phyloP scores from a whole-genome alignment of 305 asterid species.

The Euphrasia arctica region DNA sequence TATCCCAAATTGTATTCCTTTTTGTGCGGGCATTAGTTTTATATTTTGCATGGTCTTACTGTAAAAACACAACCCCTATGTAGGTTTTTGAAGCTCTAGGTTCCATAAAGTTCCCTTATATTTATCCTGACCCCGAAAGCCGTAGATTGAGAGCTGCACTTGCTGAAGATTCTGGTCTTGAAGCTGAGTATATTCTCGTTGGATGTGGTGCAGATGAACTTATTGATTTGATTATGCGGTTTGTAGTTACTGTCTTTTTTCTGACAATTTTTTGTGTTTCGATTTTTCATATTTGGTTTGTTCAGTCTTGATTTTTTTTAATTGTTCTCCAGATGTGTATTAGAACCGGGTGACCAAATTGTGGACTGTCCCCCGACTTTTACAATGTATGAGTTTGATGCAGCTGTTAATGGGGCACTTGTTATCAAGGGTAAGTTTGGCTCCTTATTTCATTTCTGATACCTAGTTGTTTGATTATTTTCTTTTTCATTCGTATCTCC shows the following conservation, averaged over 20 bases:
- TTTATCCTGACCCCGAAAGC: constrained; percentile 97
- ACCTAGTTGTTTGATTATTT: constrained; percentile 2
- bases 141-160: constrained; percentile 88
- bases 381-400: constrained; percentile 98
- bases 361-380: constrained; percentile 98
- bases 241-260: constrained; percentile 24
- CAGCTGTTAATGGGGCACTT: constrained; percentile 89
- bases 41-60: constrained; percentile 15
- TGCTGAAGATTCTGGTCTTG: constrained; percentile 92
- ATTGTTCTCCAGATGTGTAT: constrained; percentile 64
- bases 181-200: constrained; percentile 73
- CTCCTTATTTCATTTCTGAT: constrained; percentile 6
- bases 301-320: constrained; percentile 16
- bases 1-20: constrained; percentile 1
- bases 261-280: constrained; percentile 14
- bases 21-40: constrained; percentile 9
- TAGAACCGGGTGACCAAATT: constrained; percentile 93
- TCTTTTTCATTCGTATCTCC: neutral
- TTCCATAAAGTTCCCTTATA: constrained; percentile 76
- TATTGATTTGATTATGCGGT: constrained; percentile 96
- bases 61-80: constrained; percentile 26
- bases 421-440: constrained; percentile 70
- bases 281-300: constrained; percentile 3
- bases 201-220: constrained; percentile 99
- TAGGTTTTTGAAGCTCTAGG: constrained; percentile 94